Percentiles rank a stretch among this genome's conserved stretches.
Evolutionary conservation across 2,329 filamentous ascomycete genomes (phyloP).

Genomic region (Remersonia thermophila): DNA sequence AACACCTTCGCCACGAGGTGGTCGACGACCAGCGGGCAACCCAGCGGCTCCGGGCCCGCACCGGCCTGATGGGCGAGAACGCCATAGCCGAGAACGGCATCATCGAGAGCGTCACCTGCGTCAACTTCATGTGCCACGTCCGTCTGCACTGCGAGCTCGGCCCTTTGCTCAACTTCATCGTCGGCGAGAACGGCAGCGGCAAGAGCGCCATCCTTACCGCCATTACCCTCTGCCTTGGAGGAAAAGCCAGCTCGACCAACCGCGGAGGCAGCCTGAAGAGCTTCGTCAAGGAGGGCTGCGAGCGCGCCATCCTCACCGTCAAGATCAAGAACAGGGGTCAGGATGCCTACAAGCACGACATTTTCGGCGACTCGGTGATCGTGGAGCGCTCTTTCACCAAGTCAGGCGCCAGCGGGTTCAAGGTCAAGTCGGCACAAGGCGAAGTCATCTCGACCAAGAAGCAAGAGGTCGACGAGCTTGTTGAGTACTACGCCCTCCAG

Average conservation of each 20-base stretch:
- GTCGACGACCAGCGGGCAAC: slow-evolving; percentile 52
- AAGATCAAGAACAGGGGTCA: slow-evolving; percentile 83
- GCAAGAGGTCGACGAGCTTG: slow-evolving; percentile 78
- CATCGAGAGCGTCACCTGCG: slow-evolving; percentile 73
- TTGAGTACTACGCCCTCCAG: slow-evolving; percentile 84
- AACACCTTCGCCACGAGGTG: slow-evolving; percentile 43
- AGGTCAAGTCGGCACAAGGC: slow-evolving; percentile 62
- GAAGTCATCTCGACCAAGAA: slow-evolving; percentile 71
- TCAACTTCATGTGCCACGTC: slow-evolving; percentile 94
- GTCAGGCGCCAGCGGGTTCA: slow-evolving; percentile 67
- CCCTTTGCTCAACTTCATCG: slow-evolving; percentile 93
- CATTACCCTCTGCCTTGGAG: slow-evolving; percentile 86
- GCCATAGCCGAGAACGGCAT: slow-evolving; percentile 71
- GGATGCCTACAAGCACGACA: slow-evolving; percentile 68
- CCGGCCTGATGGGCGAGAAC: slow-evolving; percentile 48
- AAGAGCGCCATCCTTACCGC: slow-evolving; percentile 94
- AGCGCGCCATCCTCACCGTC: slow-evolving; percentile 64
- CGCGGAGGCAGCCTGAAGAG: slow-evolving; percentile 79
- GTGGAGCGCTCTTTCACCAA: slow-evolving; percentile 83
- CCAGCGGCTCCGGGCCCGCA: slow-evolving; percentile 42
- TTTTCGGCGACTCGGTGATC: slow-evolving; percentile 74
- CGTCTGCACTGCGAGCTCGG: slow-evolving; percentile 75
- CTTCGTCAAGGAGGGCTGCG: slow-evolving; percentile 77
- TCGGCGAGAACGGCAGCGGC: slow-evolving; percentile 93
- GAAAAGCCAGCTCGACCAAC: slow-evolving; percentile 86